These are phyloP conservation scores for Microcyclospora tardicrescens DNA, from an alignment of 2,329 filamentous ascomycete genomes.

Conservation along the genomic window DNA sequence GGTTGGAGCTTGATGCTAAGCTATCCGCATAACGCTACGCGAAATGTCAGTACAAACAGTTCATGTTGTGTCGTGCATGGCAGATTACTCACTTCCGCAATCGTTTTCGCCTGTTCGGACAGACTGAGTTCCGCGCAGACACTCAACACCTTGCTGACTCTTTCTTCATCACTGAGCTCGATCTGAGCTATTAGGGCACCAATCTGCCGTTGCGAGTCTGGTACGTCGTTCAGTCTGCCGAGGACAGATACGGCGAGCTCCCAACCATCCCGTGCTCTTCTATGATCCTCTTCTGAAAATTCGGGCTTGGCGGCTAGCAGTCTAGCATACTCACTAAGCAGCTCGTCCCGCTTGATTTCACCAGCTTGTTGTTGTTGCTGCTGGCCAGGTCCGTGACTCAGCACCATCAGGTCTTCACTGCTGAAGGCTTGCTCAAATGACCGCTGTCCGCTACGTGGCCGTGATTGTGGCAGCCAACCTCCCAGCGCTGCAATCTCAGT, in stretches of 20 bases:
- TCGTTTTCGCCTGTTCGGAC: conserved; percentile 62
- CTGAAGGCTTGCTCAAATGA: conserved; percentile 55
- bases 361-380: conserved; percentile 42
- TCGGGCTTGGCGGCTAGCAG: conserved; percentile 36
- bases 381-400: conserved; percentile 48
- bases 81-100: conserved; percentile 56
- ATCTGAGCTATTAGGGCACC: conserved; percentile 60
- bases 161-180: conserved; percentile 54
- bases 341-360: conserved; percentile 71
- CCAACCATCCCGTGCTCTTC: conserved; percentile 52
- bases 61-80: neutral
- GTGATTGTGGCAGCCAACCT: conserved; percentile 58
- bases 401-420: conserved; percentile 70
- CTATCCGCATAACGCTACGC: conserved; percentile 68
- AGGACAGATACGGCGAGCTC: conserved; percentile 76
- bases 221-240: conserved; percentile 62
- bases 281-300: conserved; percentile 17
- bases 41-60: conserved; percentile 10
- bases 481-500: conserved; percentile 75
- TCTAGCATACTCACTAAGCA: conserved; percentile 64
- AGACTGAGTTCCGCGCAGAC: conserved; percentile 69
- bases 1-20: conserved; percentile 51
- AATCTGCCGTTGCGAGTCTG: conserved; percentile 60
- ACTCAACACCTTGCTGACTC: conserved; percentile 70
- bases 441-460: conserved; percentile 34